A percentile compares a stretch with the other conserved stretches of the same genome.
These are phyloP conservation scores for Wickerhamomyces strasburgensis DNA, from an alignment of 805 yeast species.

Conservation along the genomic window DNA sequence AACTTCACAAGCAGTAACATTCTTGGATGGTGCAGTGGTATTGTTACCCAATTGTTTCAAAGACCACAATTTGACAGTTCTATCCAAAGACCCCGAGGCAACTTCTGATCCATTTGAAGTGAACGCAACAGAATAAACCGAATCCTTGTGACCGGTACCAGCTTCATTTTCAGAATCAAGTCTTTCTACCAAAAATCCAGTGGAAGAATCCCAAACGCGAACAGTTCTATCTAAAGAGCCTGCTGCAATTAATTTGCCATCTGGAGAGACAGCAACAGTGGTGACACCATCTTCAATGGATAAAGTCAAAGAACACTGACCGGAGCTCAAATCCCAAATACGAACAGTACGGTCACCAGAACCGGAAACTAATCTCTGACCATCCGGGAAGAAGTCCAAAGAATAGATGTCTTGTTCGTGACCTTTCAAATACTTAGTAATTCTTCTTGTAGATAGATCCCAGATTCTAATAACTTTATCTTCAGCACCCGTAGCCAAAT, in stretches of 20 bases:
- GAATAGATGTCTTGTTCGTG: conserved; percentile 98
- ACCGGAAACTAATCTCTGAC: conserved; percentile 89
- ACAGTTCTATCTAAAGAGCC: conserved; percentile 95
- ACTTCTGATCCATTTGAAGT: conserved; percentile 88
- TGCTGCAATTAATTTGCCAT: conserved; percentile 90
- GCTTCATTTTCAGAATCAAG: conserved; percentile 83
- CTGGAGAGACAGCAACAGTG: conserved; percentile 95
- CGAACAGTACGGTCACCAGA: conserved; percentile 95
- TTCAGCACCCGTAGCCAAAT: conserved; percentile 90
- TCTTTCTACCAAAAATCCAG: conserved; percentile 88
- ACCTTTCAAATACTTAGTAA: conserved; percentile 82
- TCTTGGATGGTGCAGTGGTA: conserved; percentile 35
- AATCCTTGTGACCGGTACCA: conserved; percentile 93
- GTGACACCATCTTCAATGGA: conserved; percentile 97
- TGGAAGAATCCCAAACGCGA: conserved; percentile 92
- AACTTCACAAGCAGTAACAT: conserved; percentile 67
- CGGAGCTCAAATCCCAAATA: conserved; percentile 90
- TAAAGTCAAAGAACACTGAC: conserved; percentile 83
- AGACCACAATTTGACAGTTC: conserved; percentile 95
- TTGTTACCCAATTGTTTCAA: conserved; percentile 54
- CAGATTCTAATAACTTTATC: conserved; percentile 90
- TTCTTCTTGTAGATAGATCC: conserved; percentile 84
- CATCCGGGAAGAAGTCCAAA: conserved; percentile 90
- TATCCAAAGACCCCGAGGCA: conserved; percentile 91
- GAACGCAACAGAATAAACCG: conserved; percentile 92